phyloP scores from a whole-genome alignment of 192 early-diverging fungal genomes.

The Oehlia diaphana region DNA sequence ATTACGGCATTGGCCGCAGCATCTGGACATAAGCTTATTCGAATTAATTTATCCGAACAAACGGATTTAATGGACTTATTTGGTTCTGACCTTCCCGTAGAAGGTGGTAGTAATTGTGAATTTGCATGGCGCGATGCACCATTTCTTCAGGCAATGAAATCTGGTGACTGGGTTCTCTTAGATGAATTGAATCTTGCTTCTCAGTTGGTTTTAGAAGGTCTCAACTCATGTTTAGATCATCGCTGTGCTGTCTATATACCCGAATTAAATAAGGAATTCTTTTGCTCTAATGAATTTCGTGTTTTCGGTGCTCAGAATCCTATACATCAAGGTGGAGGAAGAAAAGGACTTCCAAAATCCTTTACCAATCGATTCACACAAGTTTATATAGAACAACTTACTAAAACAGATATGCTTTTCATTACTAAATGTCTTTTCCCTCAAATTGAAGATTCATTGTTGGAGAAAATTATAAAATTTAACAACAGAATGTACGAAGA shows the following conservation, averaged over 20 bases:
- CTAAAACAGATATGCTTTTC: conserved; percentile 72
- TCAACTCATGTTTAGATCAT: conserved; percentile 98
- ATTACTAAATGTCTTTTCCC: conserved; percentile 66
- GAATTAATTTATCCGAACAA: conserved; percentile 98
- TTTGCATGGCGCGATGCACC: conserved; percentile 99
- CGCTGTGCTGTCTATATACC: conserved; percentile 94
- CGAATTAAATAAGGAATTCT: conserved; percentile 89
- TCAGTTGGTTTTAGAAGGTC: conserved; percentile 96
- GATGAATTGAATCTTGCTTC: conserved; percentile 99
- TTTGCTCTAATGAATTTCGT: conserved; percentile 76
- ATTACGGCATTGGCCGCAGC: conserved; percentile 77
- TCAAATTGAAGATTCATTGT: conserved; percentile 47
- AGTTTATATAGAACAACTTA: conserved; percentile 88
- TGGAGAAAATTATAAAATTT: conserved; percentile 72
- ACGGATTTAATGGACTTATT: conserved; percentile 99
- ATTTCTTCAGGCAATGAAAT: conserved; percentile 94
- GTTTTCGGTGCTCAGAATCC: conserved; percentile 99
- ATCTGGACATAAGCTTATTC: conserved; percentile 82
- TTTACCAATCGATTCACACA: conserved; percentile 97
- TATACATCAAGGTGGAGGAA: conserved; percentile 92
- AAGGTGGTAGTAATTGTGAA: conserved; percentile 78
- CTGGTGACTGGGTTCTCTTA: conserved; percentile 94
- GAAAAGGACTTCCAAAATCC: conserved; percentile 96
- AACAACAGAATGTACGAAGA: conserved; percentile 84
- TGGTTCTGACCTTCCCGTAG: conserved; percentile 95